phyloP scores from a whole-genome alignment of 371 early-diverging fungal species.

The Apophysomyces ossiformis region DNA sequence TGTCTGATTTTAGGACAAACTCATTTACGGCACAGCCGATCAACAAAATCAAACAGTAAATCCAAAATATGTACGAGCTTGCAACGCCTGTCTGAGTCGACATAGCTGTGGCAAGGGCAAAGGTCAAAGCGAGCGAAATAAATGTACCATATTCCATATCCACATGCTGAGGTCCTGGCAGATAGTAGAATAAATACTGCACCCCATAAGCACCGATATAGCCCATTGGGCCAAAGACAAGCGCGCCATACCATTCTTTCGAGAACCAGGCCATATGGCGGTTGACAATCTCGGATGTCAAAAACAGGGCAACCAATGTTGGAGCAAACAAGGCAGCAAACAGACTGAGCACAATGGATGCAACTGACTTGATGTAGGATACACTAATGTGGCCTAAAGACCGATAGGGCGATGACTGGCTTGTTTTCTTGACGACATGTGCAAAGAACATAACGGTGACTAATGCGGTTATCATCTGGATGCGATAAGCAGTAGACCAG shows the following conservation, averaged over 20 bases:
- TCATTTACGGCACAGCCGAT: constrained; percentile 37
- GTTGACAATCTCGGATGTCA: constrained; percentile 34
- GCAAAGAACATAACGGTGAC: constrained; percentile 32
- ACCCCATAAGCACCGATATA: constrained; percentile 53
- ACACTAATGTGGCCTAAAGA: constrained; percentile 27
- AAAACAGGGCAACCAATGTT: constrained; percentile 45
- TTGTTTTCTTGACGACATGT: constrained; percentile 36
- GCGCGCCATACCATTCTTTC: constrained; percentile 61
- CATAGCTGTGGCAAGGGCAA: constrained; percentile 40
- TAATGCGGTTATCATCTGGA: constrained; percentile 46
- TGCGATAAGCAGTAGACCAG: constrained; percentile 57
- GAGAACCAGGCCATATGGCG: constrained; percentile 73
- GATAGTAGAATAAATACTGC: constrained; percentile 42
- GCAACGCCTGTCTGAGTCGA: constrained; percentile 55
- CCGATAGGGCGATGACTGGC: constrained; percentile 45
- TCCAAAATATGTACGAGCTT: constrained; percentile 53
- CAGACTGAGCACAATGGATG: constrained; percentile 49
- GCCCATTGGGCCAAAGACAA: constrained; percentile 60
- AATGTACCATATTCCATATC: constrained; percentile 51
- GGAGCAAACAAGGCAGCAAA: constrained; percentile 49
- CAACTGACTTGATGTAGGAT: constrained; percentile 38
- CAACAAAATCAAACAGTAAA: constrained; percentile 38
- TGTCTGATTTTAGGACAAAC: constrained; percentile 27
- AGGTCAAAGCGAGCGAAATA: constrained; percentile 37
- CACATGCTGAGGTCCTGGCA: constrained; percentile 45